phyloP scores from a whole-genome alignment of 2,329 filamentous ascomycete species.

The Beauveria bassiana region DNA sequence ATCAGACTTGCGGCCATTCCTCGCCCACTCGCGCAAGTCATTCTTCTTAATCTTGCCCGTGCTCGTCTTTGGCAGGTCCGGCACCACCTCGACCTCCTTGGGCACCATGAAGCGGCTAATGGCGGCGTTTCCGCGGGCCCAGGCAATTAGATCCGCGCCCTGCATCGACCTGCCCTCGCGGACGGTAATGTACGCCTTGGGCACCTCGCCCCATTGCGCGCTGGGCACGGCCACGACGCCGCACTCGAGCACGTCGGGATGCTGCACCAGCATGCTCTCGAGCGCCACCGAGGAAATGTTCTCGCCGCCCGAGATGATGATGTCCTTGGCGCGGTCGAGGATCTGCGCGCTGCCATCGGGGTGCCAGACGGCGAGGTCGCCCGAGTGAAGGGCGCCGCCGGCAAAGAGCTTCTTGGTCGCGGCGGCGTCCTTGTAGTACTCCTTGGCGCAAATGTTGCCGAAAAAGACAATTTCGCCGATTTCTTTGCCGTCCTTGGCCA shows the following conservation, averaged over 20 bases:
- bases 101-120: slow-evolving; percentile 91
- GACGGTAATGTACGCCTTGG: slow-evolving; percentile 85
- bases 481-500: slow-evolving; percentile 40
- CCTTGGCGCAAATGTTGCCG: slow-evolving; percentile 87
- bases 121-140: slow-evolving; percentile 71
- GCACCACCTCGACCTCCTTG: slow-evolving; percentile 66
- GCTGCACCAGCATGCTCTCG: slow-evolving; percentile 80
- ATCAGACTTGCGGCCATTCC: slow-evolving; percentile 19
- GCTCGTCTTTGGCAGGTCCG: slow-evolving; percentile 89
- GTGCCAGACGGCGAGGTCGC: slow-evolving; percentile 90
- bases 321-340: slow-evolving; percentile 89
- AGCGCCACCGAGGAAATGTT: slow-evolving; percentile 94
- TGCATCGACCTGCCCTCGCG: slow-evolving; percentile 49
- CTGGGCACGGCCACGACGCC: slow-evolving; percentile 85
- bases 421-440: slow-evolving; percentile 83
- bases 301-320: slow-evolving; percentile 95
- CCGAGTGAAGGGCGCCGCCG: slow-evolving; percentile 80
- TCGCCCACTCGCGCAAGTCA: slow-evolving; percentile 78
- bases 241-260: slow-evolving; percentile 83
- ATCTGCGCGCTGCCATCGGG: slow-evolving; percentile 87
- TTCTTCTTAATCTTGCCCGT: slow-evolving; percentile 98
- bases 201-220: slow-evolving; percentile 90
- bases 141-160: slow-evolving; percentile 64
- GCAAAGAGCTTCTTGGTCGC: slow-evolving; percentile 82
- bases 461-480: slow-evolving; percentile 64